These are phyloP conservation scores for Monosporascus sp. DNA, from an alignment of 2,329 filamentous ascomycete species.

Conservation along the genomic window DNA sequence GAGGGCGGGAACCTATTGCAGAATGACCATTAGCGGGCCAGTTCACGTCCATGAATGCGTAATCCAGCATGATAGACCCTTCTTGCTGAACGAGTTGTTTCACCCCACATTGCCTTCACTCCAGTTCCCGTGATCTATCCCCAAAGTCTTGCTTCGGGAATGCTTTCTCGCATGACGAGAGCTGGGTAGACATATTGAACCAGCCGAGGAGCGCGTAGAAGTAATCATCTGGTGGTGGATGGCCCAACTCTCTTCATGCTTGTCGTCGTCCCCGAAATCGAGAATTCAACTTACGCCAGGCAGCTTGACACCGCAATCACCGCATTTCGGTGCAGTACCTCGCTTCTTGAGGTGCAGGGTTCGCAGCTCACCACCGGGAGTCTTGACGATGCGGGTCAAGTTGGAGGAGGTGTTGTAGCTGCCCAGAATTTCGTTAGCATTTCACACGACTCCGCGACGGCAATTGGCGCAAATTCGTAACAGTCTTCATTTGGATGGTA, in stretches of 20 bases:
- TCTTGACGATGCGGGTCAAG: slow-evolving; percentile 93
- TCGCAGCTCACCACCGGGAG: slow-evolving; percentile 90
- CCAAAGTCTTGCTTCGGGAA: too few species aligned
- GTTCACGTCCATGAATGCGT: too few species aligned
- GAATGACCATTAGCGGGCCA: slow-evolving; percentile 22
- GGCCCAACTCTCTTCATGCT: too few species aligned
- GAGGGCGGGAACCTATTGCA: slow-evolving; percentile 77
- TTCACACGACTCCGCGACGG: slow-evolving; percentile 2
- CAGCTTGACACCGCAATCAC: slow-evolving; percentile 98
- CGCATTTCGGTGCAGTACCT: slow-evolving; percentile 96
- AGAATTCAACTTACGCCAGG: slow-evolving; percentile 78
- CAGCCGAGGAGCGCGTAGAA: too few species aligned
- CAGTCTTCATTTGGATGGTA: slow-evolving; percentile 7
- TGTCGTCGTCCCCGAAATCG: slow-evolving; percentile 7
- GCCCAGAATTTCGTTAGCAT: slow-evolving; percentile 20
- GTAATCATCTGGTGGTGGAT: too few species aligned
- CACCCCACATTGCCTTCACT: too few species aligned
- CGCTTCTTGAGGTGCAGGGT: slow-evolving; percentile 99
- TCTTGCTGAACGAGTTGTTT: too few species aligned
- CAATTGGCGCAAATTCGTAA: background rate
- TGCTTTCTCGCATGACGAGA: too few species aligned
- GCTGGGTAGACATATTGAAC: too few species aligned
- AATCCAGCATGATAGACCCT: too few species aligned
- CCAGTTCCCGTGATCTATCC: too few species aligned
- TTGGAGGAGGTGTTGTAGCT: slow-evolving; percentile 99